phyloP scores from a whole-genome alignment of 495 filamentous ascomycete genomes.

The Xylona heveae region DNA sequence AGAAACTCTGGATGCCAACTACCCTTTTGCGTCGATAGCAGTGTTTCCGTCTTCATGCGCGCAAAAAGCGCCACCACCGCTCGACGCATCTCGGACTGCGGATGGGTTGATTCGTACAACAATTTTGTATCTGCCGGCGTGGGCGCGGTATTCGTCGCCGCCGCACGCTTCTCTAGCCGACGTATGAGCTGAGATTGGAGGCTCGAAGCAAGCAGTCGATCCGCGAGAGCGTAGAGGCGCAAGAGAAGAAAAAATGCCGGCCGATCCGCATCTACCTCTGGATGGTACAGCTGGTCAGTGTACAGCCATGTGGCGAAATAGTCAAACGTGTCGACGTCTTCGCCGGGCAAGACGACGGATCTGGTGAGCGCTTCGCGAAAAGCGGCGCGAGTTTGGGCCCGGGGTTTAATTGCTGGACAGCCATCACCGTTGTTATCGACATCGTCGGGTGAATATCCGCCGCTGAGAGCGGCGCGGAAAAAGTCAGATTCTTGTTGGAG shows the following conservation, averaged over 20 bases:
- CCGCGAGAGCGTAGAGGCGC: conserved; percentile 22
- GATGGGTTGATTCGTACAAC: too few relatives aligned
- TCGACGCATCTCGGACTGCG: too few relatives aligned
- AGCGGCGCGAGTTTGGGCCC: conserved; percentile 12
- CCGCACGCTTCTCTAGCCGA: conserved; percentile 17
- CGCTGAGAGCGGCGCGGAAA: conserved; percentile 26
- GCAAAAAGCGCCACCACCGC: too few relatives aligned
- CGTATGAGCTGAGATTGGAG: conserved; percentile 20
- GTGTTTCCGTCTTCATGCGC: too few relatives aligned
- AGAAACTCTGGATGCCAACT: too few relatives aligned
- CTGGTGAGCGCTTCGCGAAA: conserved; percentile 22
- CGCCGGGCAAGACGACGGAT: conserved; percentile 18
- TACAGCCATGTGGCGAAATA: conserved; percentile 26
- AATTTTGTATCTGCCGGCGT: conserved; percentile 23
- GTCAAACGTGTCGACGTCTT: conserved; percentile 18
- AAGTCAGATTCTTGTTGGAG: conserved; percentile 21
- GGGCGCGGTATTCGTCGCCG: conserved; percentile 21
- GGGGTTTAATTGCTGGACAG: too few relatives aligned
- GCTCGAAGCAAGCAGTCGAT: conserved; percentile 17
- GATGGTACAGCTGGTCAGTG: conserved; percentile 13
- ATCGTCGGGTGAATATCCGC: too few relatives aligned
- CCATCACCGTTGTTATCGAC: too few relatives aligned
- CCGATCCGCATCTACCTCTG: conserved; percentile 9
- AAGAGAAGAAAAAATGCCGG: conserved; percentile 24
- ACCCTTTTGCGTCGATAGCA: too few relatives aligned